A percentile compares a stretch with the other conserved stretches of the same genome.
phyloP scores from a whole-genome alignment of 2,329 filamentous ascomycete genomes.

The Geosmithia putterillii region DNA sequence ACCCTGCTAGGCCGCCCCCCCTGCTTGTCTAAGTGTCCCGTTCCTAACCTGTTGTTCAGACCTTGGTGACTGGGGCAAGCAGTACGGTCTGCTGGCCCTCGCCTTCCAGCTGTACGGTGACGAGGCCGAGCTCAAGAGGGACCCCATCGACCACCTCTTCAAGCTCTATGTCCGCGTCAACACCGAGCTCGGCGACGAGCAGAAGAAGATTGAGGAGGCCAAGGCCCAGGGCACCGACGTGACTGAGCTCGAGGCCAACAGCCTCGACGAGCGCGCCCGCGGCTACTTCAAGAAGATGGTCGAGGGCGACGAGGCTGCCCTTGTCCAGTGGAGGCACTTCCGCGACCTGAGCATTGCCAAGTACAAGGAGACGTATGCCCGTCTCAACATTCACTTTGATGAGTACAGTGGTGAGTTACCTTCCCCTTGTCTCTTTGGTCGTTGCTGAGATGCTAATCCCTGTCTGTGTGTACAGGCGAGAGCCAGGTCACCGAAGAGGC shows the following conservation, averaged over 20 bases:
- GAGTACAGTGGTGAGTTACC: conserved; percentile 35
- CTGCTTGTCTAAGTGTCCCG: too few relatives aligned
- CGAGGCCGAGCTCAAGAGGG: conserved; percentile 56
- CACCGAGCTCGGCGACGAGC: conserved; percentile 51
- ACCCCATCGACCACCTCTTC: conserved; percentile 74
- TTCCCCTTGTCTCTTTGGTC: too few relatives aligned
- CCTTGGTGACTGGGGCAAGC: conserved; percentile 72
- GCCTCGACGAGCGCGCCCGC: conserved; percentile 63
- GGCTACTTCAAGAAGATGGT: conserved; percentile 59
- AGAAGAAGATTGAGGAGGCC: conserved; percentile 48
- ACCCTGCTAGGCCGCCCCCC: too few relatives aligned
- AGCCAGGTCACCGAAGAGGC: conserved; percentile 55
- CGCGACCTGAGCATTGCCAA: conserved; percentile 54
- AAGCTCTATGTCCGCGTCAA: conserved; percentile 75
- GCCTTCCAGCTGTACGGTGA: conserved; percentile 65
- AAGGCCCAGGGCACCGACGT: conserved; percentile 41
- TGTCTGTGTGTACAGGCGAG: conserved; percentile 44
- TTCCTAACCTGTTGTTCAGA: conserved; percentile 25
- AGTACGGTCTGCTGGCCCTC: conserved; percentile 60
- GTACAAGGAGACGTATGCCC: conserved; percentile 56
- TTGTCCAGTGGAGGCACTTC: conserved; percentile 53
- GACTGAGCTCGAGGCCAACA: conserved; percentile 34
- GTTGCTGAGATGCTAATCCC: background rate
- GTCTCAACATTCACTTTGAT: conserved; percentile 61
- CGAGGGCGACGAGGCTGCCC: conserved; percentile 48